A percentile compares a stretch with the other conserved stretches of the same genome.
Conservation (phyloP, 768 basidiomycete genomes). For the Xerocomellus dryophilus region DNA sequence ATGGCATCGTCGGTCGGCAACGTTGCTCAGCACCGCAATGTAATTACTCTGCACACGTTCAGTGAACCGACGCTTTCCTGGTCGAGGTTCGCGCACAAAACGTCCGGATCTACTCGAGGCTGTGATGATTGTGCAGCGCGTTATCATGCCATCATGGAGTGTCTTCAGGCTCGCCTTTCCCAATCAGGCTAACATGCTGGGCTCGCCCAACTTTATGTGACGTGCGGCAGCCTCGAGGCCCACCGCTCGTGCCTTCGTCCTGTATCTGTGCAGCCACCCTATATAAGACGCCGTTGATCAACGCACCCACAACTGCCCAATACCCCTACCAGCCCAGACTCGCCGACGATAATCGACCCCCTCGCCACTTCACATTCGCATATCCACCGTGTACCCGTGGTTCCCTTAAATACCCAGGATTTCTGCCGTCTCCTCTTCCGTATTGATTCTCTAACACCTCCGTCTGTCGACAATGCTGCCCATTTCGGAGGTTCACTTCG, state of each 20-base stretch:
- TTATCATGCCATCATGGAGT: conserved; percentile 7
- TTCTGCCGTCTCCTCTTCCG: conserved; percentile 11
- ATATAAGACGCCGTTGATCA: conserved; percentile 35
- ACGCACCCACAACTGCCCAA: conserved; percentile 14
- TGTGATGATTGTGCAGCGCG: conserved; percentile 16
- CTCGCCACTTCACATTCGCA: conserved; percentile 8
- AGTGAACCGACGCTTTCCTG: conserved; percentile 1
- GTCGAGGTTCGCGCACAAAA: background rate
- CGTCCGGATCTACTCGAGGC: conserved; percentile 11
- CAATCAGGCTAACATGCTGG: conserved; percentile 17
- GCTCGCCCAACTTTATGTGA: conserved; percentile 7
- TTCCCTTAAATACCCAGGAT: conserved; percentile 22
- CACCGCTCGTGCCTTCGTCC: conserved; percentile 25
- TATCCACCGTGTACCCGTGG: conserved; percentile 7
- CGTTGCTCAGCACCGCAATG: background rate
- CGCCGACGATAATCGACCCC: conserved; percentile 23
- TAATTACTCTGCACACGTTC: background rate
- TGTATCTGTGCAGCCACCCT: conserved; percentile 18
- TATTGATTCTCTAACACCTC: background rate
- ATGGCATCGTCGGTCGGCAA: background rate
- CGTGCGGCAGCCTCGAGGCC: conserved; percentile 35
- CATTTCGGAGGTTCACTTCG: conserved; percentile 51
- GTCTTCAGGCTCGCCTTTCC: conserved; percentile 6
- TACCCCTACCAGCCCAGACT: conserved; percentile 18
- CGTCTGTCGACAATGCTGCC: conserved; percentile 41